Percentiles rank a stretch among this genome's conserved stretches.
Conservation (phyloP, 352 stramenopile species). For the Blastocystis sp. region DNA sequence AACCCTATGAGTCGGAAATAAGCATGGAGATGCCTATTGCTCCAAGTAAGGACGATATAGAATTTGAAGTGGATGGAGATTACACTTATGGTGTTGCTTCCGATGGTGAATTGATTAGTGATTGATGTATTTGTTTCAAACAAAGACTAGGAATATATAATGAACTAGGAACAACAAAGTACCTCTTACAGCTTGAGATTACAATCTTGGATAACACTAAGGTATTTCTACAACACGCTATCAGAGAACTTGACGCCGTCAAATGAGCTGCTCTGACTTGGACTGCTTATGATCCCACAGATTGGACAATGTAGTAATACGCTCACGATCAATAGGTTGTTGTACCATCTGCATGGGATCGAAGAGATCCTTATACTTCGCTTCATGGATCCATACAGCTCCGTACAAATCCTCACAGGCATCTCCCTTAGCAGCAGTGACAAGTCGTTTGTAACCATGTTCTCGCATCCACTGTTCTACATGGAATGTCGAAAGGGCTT, state of each 20-base stretch:
- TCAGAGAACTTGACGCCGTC: neutral
- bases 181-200: neutral
- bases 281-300: conserved; percentile 21
- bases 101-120: neutral
- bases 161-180: too few relatives aligned
- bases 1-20: neutral
- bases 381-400: neutral
- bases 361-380: neutral
- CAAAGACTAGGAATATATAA: too few relatives aligned
- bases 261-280: neutral
- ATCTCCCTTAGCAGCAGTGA: neutral
- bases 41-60: conserved; percentile 27
- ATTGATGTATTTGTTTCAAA: neutral
- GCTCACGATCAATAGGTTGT: conserved; percentile 22
- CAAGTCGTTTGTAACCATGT: neutral
- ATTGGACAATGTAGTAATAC: neutral
- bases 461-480: neutral
- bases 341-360: neutral
- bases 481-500: neutral
- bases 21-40: neutral
- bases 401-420: neutral
- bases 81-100: neutral
- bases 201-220: neutral
- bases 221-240: neutral
- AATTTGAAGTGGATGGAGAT: neutral